Base-by-base conservation (phyloP, 768 basidiomycete species). In the Kockovaella imperatae region DNA sequence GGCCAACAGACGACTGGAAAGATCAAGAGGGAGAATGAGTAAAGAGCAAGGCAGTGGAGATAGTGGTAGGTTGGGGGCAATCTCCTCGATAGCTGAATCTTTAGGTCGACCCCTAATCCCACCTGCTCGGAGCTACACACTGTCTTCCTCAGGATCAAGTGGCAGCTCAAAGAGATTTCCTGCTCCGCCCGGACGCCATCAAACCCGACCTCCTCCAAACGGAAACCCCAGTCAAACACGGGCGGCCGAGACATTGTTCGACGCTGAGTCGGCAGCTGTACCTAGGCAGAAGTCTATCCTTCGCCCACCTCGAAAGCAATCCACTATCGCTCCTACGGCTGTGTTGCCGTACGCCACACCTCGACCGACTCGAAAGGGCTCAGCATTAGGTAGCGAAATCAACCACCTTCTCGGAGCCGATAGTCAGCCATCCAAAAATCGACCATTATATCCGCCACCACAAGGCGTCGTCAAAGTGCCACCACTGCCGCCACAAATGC, bases 21-120 rank as follows among this genome's bases (percentile, higher is more conserved):
- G n/a, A n/a, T n/a, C n/a, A n/a, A n/a, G n/a, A n/a, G n/a, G n/a
- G n/a, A 8, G n/a, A 25, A 26, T 26, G n/a, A 14, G 24, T 6
- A 26, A 42, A 21, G n/a, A n/a, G n/a, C n/a, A n/a, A n/a, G n/a
- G n/a, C 40, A 18, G n/a, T 42, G 4, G 20, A 17, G 15, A 14
- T 38, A 28, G 26, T 38, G 31, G 34, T 32, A n/a, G 38, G 35
- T 35, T 8, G 41, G 8, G 24, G 39, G 3, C 30, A 14, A 26
- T 11, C 10, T 36, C 35, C 41, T 17, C 40, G 25, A 49, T 14
- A 17, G 15, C 40, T 20, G 29, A 45, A n/a, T 25, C 20, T 29
- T 26, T 30, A 55, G 54, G 49, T 32, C 44, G 28, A 47, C 49
- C 53, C 14, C 49, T 57, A 7, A 49, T 54, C n/a, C 52, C 52